Evolutionary conservation across 2,329 filamentous ascomycete genomes (phyloP), one percentile per base, ranked within the genome.

Genomic region (Aspergillus awamori): DNA sequence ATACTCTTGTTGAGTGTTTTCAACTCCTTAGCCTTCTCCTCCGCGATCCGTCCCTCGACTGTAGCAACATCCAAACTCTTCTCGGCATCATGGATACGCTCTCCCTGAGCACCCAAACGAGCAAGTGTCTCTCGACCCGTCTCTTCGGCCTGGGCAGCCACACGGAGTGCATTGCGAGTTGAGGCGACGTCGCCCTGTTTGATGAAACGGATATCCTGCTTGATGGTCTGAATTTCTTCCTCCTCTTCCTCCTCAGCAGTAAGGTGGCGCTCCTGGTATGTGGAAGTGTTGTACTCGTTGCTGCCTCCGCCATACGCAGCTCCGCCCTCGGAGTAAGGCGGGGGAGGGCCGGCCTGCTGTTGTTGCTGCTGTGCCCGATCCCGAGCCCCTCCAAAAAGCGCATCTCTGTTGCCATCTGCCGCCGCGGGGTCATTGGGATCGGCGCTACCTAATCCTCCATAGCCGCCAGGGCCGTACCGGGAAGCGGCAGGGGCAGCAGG

Each of bases 1-100:
- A 97, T 96, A 80, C 89, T 93, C 64, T 89, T 84, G 77, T 97
- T 96, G 53, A 96, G 82, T 1, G 86, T 91, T 80, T 94, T 94
- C 39, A 97, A 81, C 72, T 97, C 92, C 52, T 87, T 86, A 1
- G 92, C 89, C 69, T 91, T 90, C 67, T 93, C 91, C 68, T 93
- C 88, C 0, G 91, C 91, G 61, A 90, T 81, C 60, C 87, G 86
- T 69, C 91, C 91, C 73, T 93, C 88, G 65, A 89, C 89, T n/a
- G 86, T 80, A 4, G 92, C 90, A 65, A 91, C 82, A 69, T 97
- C 92, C 60, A 97, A 83, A 70, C 94, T 92, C 76, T 86, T 87
- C 76, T 96, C 91, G 0, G 90, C 91, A 71, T 93, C 92, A 73
- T 93, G 87, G 58, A 96, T 84, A 15, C 89, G 85, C 73, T 96